Evolutionary conservation across 1,284 basidiomycete genomes (phyloP).

Genomic region (Taiwanofungus camphoratus): DNA sequence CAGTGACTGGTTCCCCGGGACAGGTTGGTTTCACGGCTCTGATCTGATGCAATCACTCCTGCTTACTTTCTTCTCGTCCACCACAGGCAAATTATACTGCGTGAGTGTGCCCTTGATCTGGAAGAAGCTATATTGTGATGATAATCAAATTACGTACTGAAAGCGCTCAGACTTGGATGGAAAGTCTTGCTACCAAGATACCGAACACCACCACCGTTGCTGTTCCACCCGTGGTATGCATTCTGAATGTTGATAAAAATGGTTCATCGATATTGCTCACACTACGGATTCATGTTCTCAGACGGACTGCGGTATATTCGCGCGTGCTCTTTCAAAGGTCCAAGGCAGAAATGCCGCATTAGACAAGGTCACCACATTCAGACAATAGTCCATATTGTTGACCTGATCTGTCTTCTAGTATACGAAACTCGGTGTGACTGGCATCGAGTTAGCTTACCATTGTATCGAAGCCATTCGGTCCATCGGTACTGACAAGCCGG

Average conservation of each 20-base stretch:
- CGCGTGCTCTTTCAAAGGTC: conserved; percentile 4
- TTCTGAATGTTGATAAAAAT: background rate
- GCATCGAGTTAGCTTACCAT: background rate
- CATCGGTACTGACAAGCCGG: background rate
- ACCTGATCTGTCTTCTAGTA: conserved; percentile 1
- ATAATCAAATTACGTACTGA: too few relatives aligned
- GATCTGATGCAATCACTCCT: too few relatives aligned
- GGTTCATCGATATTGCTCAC: background rate
- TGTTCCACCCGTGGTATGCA: conserved; percentile 12
- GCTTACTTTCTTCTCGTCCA: too few relatives aligned
- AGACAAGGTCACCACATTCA: conserved; percentile 7
- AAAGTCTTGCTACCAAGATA: conserved; percentile 4
- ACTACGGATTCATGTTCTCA: conserved; percentile 1
- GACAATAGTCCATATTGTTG: background rate
- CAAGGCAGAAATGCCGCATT: conserved; percentile 9
- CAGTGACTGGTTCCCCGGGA: conserved; percentile 8
- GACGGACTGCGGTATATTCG: conserved; percentile 12
- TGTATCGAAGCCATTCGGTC: conserved; percentile 13
- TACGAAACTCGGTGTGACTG: conserved; percentile 9
- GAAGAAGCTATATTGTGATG: too few relatives aligned
- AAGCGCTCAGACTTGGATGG: conserved; percentile 10
- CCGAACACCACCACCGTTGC: conserved; percentile 8
- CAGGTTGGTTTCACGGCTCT: too few relatives aligned
- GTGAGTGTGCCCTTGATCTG: too few relatives aligned
- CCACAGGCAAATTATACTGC: conserved; percentile 14